phyloP scores from a whole-genome alignment of 129 eudicot genomes.

The Daucus carota region DNA sequence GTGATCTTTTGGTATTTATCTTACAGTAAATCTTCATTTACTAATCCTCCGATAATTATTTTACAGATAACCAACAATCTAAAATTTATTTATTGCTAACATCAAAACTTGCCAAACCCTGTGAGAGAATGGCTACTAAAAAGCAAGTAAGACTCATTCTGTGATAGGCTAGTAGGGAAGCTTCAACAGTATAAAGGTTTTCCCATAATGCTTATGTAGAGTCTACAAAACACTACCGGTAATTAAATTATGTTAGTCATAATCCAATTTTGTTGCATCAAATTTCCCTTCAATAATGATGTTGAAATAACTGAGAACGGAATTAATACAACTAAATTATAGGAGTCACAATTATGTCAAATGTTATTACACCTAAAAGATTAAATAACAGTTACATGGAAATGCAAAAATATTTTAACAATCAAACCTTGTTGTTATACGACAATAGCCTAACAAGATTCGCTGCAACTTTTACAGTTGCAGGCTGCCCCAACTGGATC shows the following conservation, averaged over 20 bases:
- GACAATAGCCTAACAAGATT: constrained; percentile 78
- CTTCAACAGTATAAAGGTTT: not conserved
- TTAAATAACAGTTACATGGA: not conserved
- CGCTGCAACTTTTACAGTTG: constrained; percentile 97
- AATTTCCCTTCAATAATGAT: not conserved
- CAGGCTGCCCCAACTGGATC: constrained; percentile 96
- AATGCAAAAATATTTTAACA: not conserved
- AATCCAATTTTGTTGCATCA: not conserved
- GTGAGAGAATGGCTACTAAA: not conserved
- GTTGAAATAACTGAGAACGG: not conserved
- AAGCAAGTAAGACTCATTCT: not conserved
- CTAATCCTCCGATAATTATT: not conserved
- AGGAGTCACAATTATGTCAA: not conserved
- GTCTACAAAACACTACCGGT: not conserved
- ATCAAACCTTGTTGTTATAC: constrained; percentile 83
- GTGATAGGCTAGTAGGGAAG: not conserved
- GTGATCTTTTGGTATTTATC: not conserved
- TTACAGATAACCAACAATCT: not conserved
- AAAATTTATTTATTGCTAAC: too few species aligned
- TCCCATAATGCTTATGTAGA: not conserved
- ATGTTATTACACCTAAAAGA: not conserved
- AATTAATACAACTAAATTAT: not conserved
- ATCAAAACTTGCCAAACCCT: not conserved
- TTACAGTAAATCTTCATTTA: not conserved
- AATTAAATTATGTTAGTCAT: not conserved